Conservation (phyloP, 371 early-diverging fungal genomes). For the Mortierella sp. region DNA sequence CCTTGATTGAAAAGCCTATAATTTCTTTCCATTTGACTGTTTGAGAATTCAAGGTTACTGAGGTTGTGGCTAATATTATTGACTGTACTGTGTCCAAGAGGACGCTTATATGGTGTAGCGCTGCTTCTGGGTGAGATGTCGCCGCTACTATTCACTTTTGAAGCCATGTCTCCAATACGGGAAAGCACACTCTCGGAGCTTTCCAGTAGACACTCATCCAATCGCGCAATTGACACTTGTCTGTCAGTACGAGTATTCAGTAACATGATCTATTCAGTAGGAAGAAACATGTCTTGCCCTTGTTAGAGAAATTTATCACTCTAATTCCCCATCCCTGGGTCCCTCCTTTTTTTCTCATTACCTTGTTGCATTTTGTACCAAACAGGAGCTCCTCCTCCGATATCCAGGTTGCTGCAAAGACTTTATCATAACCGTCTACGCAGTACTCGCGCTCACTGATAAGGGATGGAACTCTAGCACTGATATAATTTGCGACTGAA, state of each 20-base stretch:
- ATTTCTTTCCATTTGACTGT: conserved; percentile 33
- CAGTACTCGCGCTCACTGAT: conserved; percentile 33
- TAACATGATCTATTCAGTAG: conserved; percentile 19
- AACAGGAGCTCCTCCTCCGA: conserved; percentile 62
- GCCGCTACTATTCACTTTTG: background rate
- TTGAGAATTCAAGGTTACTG: conserved; percentile 12
- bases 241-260: conserved; percentile 28
- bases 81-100: background rate
- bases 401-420: conserved; percentile 72
- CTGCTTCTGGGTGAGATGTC: background rate
- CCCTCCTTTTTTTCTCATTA: conserved; percentile 17
- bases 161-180: conserved; percentile 1
- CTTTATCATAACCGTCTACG: conserved; percentile 63
- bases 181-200: background rate
- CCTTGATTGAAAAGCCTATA: conserved; percentile 25
- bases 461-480: conserved; percentile 29
- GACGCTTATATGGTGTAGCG: background rate
- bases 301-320: background rate
- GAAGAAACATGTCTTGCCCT: no score
- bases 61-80: conserved; percentile 5
- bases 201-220: conserved; percentile 31
- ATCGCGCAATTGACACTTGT: conserved; percentile 19
- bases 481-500: conserved; percentile 15
- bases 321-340: background rate
- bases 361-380: conserved; percentile 75